Conservation (phyloP, 148 eudicot species). For the Nepenthes mirabilis region DNA sequence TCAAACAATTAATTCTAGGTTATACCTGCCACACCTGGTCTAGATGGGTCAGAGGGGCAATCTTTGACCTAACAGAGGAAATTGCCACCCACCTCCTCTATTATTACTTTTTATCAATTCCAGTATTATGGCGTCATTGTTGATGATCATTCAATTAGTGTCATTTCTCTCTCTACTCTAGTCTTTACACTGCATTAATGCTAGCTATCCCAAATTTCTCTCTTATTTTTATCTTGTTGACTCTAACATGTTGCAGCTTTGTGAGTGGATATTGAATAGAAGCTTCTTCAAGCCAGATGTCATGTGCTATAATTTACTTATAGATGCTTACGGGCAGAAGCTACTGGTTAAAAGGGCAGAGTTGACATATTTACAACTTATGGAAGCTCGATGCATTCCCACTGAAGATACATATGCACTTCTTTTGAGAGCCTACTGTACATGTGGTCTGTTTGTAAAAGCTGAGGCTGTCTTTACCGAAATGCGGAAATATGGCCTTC, state of each 20-base stretch:
- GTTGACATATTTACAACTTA: conserved; percentile 46
- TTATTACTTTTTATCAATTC: no score
- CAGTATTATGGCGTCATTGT: no score
- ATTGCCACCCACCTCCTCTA: no score
- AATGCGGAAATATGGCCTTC: conserved; percentile 43
- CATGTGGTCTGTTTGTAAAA: conserved; percentile 42
- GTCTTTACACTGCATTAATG: no score
- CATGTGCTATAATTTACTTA: conserved; percentile 65
- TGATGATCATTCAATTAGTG: no score
- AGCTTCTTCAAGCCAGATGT: conserved; percentile 67
- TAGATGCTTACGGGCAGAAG: conserved; percentile 78
- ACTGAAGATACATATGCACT: conserved; percentile 84
- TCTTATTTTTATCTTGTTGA: conserved; percentile 2
- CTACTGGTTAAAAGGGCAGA: conserved; percentile 45
- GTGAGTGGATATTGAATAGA: conserved; percentile 61
- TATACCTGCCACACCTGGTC: no score
- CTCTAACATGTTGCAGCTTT: conserved; percentile 33
- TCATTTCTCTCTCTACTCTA: no score
- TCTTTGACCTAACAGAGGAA: no score
- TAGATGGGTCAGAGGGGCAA: no score
- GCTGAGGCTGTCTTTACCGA: conserved; percentile 72
- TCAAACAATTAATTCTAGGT: no score
- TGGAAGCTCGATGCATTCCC: conserved; percentile 65
- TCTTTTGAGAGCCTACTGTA: conserved; percentile 65
- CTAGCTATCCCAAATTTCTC: neutral